phyloP scores from a whole-genome alignment of 208 protist genomes.

The Strigomonas culicis region DNA sequence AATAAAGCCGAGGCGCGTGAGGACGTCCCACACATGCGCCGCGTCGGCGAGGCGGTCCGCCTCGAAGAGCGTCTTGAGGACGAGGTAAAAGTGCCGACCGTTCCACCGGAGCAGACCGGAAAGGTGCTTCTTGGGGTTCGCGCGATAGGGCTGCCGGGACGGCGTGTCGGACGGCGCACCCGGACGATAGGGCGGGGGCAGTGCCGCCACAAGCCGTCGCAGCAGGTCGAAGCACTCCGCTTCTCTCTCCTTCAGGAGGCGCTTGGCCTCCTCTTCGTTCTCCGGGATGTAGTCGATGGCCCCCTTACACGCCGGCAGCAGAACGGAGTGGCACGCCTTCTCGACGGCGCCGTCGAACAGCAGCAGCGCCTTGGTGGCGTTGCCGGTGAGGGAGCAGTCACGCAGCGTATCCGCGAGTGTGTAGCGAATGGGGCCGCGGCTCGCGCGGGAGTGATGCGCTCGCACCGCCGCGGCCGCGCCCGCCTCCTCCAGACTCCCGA shows the following conservation, averaged over 20 bases:
- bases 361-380: constrained; percentile 49
- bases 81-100: constrained; percentile 58
- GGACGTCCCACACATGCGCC: constrained; percentile 56
- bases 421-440: constrained; percentile 18
- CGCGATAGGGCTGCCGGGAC: not conserved
- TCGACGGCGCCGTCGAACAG: constrained; percentile 50
- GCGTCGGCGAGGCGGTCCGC: constrained; percentile 41
- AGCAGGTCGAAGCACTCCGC: constrained; percentile 33
- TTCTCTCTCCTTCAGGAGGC: constrained; percentile 10
- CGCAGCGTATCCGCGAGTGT: constrained; percentile 53
- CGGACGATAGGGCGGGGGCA: no score
- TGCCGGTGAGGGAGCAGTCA: constrained; percentile 52
- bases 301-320: not conserved
- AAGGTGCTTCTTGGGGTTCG: constrained; percentile 17
- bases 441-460: not conserved
- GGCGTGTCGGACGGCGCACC: no score
- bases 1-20: constrained; percentile 63
- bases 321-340: constrained; percentile 18
- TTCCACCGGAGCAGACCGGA: constrained; percentile 65
- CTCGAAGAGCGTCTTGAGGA: constrained; percentile 63
- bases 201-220: constrained; percentile 25
- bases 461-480: not conserved
- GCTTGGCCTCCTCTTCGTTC: constrained; percentile 8
- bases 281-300: not conserved
- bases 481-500: not conserved